A percentile compares a stretch with the other conserved stretches of the same genome.
phyloP scores from a whole-genome alignment of 371 early-diverging fungal species.

The Paraphysoderma sedebokerense region DNA sequence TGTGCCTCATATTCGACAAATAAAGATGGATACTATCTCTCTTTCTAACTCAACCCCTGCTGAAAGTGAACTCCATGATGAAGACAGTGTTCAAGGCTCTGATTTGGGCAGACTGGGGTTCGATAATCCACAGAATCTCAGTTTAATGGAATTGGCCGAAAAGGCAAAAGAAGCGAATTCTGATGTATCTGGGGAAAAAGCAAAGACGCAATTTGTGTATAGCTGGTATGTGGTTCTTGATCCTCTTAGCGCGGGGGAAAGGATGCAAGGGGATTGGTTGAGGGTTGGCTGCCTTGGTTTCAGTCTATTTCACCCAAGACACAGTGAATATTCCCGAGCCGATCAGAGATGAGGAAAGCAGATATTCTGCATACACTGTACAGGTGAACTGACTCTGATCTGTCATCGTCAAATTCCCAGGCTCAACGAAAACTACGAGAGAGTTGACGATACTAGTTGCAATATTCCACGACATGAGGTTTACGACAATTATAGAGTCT shows the following conservation, averaged over 20 bases:
- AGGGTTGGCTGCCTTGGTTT: no score
- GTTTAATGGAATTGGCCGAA: not conserved
- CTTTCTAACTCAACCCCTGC: no score
- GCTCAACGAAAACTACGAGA: slow-evolving; percentile 34
- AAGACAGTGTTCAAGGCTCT: no score
- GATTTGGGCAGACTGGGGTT: no score
- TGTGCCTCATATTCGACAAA: no score
- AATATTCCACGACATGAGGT: slow-evolving; percentile 39
- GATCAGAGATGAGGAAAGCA: not conserved
- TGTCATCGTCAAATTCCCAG: slow-evolving; percentile 6
- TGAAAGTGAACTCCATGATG: no score
- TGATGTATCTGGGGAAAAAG: not conserved
- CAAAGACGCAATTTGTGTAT: not conserved
- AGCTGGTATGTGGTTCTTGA: not conserved
- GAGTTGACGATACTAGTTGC: slow-evolving; percentile 21
- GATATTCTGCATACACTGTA: not conserved
- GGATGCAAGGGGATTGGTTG: no score
- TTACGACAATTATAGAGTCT: slow-evolving; percentile 35
- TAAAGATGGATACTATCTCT: no score
- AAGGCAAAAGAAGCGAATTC: not conserved
- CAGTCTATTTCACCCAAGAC: not conserved
- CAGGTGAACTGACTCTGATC: not conserved
- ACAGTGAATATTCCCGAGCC: not conserved
- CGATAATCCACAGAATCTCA: no score
- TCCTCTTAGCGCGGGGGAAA: not conserved